Base-by-base conservation (phyloP, 495 filamentous ascomycete species). In the Rusavskia elegans region DNA sequence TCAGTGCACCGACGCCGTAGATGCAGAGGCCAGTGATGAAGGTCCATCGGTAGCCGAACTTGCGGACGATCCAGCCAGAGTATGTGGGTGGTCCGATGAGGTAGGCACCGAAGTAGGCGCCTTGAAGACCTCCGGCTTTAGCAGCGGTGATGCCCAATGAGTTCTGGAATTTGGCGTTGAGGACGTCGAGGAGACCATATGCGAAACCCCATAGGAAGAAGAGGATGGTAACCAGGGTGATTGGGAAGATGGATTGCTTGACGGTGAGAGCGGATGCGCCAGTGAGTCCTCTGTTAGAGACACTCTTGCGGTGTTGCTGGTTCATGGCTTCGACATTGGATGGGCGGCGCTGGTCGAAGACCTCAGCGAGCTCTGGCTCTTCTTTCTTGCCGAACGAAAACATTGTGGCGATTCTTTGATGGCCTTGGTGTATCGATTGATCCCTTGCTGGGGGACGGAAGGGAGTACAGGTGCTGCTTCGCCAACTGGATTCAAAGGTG, bases 41-140 rank as follows among this genome's bases (percentile, higher is more conserved):
- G 8, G 77, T 77, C 30, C 71, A 74, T 45, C 75, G 64, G 60
- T 78, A 84, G 2, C 81, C 81, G 60, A 68, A 82, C 51, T 71
- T 71, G n/a, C 80, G 71, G 32, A 83, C 62, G 50, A 83, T 75
- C 76, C 77, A 83, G 17, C 80, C 79, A 8, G 78, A 77, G 46
- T 82, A 76, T 7, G 82, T 77, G 20, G 83, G 61, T 1, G 83
- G 79, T 10, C 79, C 80, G 48, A 83, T 64, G 57, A 85, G 73
- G 61, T 86, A 84, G 0, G 78, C 44, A 17, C 68, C 69, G 40
- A 75, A 74, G 56, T 76, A 78, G 3, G 74, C 71, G 40, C 63
- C 74, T 48, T 72, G 69, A 10, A 77, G 61, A 35, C 73, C 71
- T 17, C 64, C 66, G 13, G 68, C 63, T 53, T 65, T 60, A 20